A percentile compares a stretch with the other conserved stretches of the same genome.
Evolutionary conservation across 2,329 filamentous ascomycete species (phyloP).

Genomic region (Trichothecium sympodiale): DNA sequence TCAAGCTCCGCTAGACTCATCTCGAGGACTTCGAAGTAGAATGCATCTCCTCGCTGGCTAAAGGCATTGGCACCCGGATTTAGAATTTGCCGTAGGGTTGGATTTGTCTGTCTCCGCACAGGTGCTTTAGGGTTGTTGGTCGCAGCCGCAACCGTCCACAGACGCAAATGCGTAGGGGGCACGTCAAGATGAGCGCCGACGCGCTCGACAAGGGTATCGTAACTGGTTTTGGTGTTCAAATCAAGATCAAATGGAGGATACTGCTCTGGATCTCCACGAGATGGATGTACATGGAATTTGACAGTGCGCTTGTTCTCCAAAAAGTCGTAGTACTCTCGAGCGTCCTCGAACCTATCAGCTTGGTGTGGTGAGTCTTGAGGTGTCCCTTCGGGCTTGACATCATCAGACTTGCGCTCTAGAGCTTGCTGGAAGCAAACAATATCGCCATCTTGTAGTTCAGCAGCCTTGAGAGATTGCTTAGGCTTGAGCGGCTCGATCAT

Average conservation of each 20-base stretch:
- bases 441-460: slow-evolving; percentile 93
- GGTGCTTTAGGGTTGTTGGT: slow-evolving; percentile 67
- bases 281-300: slow-evolving; percentile 60
- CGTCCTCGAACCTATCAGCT: slow-evolving; percentile 53
- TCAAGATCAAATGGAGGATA: slow-evolving; percentile 63
- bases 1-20: slow-evolving; percentile 90
- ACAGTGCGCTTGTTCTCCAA: slow-evolving; percentile 74
- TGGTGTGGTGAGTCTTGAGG: too few species aligned
- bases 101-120: slow-evolving; percentile 60
- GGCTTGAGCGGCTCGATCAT: slow-evolving; percentile 95
- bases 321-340: slow-evolving; percentile 86
- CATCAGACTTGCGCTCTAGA: slow-evolving; percentile 33
- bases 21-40: slow-evolving; percentile 90
- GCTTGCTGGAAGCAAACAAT: slow-evolving; percentile 86
- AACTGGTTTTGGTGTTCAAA: slow-evolving; percentile 79
- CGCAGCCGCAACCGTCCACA: slow-evolving; percentile 72
- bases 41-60: slow-evolving; percentile 60
- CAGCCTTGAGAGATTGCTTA: slow-evolving; percentile 78
- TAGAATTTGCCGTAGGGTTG: slow-evolving; percentile 70
- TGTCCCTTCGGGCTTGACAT: background rate
- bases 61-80: slow-evolving; percentile 58
- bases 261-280: slow-evolving; percentile 40
- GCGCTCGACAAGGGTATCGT: slow-evolving; percentile 76
- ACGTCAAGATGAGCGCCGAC: slow-evolving; percentile 69
- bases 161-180: slow-evolving; percentile 78